Conservation (phyloP, 1,284 basidiomycete species). For the Xerocomus nothofagi region DNA sequence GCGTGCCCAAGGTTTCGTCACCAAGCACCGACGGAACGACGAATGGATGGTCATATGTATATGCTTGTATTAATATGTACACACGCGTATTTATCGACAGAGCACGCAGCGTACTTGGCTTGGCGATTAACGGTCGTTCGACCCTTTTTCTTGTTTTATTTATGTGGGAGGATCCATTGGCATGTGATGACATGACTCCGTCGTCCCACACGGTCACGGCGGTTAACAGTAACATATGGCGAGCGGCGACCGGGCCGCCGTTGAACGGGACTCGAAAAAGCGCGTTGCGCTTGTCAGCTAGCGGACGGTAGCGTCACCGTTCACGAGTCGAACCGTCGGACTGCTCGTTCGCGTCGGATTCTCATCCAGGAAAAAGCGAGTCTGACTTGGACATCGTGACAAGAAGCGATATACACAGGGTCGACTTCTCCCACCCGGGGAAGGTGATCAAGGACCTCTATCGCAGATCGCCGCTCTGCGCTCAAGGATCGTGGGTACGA, state of each 20-base stretch:
- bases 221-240: too few species aligned
- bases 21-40: slow-evolving; percentile 2
- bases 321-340: too few species aligned
- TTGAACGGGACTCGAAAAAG: too few species aligned
- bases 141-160: not conserved
- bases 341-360: too few species aligned
- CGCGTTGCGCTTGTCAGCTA: too few species aligned
- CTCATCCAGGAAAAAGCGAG: not conserved
- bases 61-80: too few species aligned
- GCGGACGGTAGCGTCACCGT: too few species aligned
- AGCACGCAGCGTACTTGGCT: not conserved
- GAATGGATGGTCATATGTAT: not conserved
- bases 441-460: not conserved
- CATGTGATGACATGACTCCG: too few species aligned
- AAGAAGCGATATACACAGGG: not conserved
- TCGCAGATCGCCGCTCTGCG: not conserved
- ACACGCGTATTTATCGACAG: too few species aligned
- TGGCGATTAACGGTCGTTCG: not conserved
- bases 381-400: not conserved
- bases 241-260: too few species aligned
- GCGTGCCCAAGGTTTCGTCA: not conserved
- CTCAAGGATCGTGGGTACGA: not conserved
- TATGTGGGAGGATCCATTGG: too few species aligned
- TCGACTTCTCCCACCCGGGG: slow-evolving; percentile 8
- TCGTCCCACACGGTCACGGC: too few species aligned